phyloP scores from a whole-genome alignment of 2,329 filamentous ascomycete genomes.

The Arachnomyces sp. region DNA sequence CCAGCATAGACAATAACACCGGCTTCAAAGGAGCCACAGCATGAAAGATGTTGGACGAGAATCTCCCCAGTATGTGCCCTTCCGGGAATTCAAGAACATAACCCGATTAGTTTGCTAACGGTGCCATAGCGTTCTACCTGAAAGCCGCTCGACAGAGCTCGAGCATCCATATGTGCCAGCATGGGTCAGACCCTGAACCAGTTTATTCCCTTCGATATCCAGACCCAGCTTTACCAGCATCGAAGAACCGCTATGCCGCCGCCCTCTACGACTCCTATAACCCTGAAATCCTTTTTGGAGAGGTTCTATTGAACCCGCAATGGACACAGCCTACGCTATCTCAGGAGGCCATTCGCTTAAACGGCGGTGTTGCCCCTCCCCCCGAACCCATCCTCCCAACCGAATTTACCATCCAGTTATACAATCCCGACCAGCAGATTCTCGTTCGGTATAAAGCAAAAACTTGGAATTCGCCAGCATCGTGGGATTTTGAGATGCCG shows the following conservation, averaged over 20 bases:
- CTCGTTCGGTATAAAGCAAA: slow-evolving; percentile 60
- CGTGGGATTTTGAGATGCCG: slow-evolving; percentile 91
- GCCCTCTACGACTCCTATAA: slow-evolving; percentile 78
- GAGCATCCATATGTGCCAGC: slow-evolving; percentile 48
- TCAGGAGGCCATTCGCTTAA: slow-evolving; percentile 66
- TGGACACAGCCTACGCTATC: slow-evolving; percentile 80
- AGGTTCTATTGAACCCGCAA: slow-evolving; percentile 75
- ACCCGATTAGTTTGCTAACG: slow-evolving; percentile 9
- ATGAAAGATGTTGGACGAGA: slow-evolving; percentile 75
- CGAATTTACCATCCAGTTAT: slow-evolving; percentile 76
- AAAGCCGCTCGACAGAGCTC: slow-evolving; percentile 43
- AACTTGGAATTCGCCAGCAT: slow-evolving; percentile 70
- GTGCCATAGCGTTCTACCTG: slow-evolving; percentile 49
- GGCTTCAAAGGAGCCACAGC: too few relatives aligned
- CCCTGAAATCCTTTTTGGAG: slow-evolving; percentile 74
- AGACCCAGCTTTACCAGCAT: slow-evolving; percentile 60
- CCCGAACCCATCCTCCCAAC: slow-evolving; percentile 69
- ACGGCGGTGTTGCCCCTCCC: slow-evolving; percentile 57
- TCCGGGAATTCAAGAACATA: slow-evolving; percentile 1
- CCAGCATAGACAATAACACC: too few relatives aligned
- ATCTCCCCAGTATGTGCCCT: slow-evolving; percentile 60
- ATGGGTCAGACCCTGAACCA: slow-evolving; percentile 71
- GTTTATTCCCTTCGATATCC: slow-evolving; percentile 74
- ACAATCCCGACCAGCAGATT: slow-evolving; percentile 85
- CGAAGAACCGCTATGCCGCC: slow-evolving; percentile 77